These are phyloP conservation scores for Colletotrichum zoysiae DNA, from an alignment of 2,329 filamentous ascomycete species.

Conservation along the genomic window DNA sequence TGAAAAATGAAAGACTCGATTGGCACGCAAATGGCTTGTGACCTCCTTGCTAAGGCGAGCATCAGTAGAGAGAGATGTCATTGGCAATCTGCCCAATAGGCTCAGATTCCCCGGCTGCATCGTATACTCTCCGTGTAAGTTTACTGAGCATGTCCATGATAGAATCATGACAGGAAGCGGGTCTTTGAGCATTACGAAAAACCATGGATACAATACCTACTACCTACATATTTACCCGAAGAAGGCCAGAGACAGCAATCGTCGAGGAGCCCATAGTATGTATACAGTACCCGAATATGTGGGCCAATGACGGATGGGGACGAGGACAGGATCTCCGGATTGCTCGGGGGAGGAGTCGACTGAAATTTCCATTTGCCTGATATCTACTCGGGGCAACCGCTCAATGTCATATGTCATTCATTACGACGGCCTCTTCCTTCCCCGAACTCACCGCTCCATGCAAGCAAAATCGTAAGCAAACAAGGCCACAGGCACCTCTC, in stretches of 20 bases:
- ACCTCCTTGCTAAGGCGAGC: not conserved
- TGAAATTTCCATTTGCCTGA: not conserved
- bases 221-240: not conserved
- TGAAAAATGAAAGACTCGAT: not conserved
- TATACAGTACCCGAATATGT: no score
- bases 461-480: not conserved
- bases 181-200: not conserved
- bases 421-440: not conserved
- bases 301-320: not conserved
- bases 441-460: not conserved
- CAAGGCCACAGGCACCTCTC: not conserved
- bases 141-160: not conserved
- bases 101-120: not conserved
- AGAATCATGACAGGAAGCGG: not conserved
- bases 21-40: not conserved
- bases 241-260: not conserved
- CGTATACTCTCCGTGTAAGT: no score
- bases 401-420: not conserved
- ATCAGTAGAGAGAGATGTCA: not conserved
- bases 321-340: conserved; percentile 4
- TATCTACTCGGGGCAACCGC: not conserved
- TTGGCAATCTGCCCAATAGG: not conserved
- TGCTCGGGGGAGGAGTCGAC: not conserved
- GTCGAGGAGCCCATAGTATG: not conserved
- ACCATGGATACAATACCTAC: not conserved